These are phyloP conservation scores for Bjerkandera adusta DNA, from an alignment of 1,284 basidiomycete genomes.

Conservation along the genomic window DNA sequence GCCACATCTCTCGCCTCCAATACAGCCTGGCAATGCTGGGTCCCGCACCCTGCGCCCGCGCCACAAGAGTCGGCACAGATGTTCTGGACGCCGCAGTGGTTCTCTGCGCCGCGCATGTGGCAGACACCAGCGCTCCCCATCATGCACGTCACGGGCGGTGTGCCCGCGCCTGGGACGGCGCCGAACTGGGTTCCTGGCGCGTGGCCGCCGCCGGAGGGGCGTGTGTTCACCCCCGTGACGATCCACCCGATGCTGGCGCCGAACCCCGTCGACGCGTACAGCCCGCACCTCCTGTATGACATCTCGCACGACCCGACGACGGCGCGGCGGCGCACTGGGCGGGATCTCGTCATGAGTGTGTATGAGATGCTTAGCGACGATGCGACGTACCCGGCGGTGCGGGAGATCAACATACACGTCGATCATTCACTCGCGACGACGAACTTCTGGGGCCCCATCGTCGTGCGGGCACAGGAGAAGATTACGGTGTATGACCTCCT, in stretches of 20 bases:
- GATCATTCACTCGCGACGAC: background rate
- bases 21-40: no score
- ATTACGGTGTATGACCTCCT: slow-evolving; percentile 3
- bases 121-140: no score
- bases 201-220: background rate
- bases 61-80: no score
- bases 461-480: background rate
- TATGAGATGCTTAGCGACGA: background rate
- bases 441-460: slow-evolving; percentile 7
- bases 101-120: no score
- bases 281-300: slow-evolving; percentile 8
- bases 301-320: slow-evolving; percentile 2
- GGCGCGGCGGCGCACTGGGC: slow-evolving; percentile 7
- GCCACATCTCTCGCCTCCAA: no score
- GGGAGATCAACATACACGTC: slow-evolving; percentile 3
- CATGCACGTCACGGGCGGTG: background rate
- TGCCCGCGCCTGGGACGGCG: background rate
- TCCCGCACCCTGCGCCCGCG: no score
- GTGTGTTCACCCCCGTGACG: background rate
- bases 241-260: slow-evolving; percentile 4
- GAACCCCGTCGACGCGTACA: slow-evolving; percentile 3
- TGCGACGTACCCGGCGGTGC: slow-evolving; percentile 1
- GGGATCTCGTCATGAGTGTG: slow-evolving; percentile 2
- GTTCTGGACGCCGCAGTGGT: no score
- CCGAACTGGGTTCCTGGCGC: background rate